Evolutionary conservation across 2,329 filamentous ascomycete genomes (phyloP).

Genomic region (Fusarium sp.): DNA sequence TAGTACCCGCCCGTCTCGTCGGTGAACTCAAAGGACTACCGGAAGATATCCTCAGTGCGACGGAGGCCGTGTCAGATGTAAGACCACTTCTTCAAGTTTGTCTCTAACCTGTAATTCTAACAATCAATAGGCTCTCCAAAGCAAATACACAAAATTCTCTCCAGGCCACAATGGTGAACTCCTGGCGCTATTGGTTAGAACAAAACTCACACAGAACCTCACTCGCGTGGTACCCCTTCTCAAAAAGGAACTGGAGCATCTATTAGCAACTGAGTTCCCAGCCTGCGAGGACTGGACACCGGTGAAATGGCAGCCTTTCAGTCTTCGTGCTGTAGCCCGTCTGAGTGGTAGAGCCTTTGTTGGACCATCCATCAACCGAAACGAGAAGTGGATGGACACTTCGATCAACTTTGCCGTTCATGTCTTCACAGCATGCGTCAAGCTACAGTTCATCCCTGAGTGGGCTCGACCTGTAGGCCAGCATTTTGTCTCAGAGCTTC

Average conservation of each 20-base stretch:
- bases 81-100: background rate
- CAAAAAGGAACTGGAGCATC: constrained; percentile 58
- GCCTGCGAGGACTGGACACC: constrained; percentile 65
- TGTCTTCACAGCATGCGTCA: constrained; percentile 58
- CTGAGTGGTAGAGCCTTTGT: constrained; percentile 65
- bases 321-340: constrained; percentile 62
- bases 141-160: constrained; percentile 62
- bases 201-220: constrained; percentile 60
- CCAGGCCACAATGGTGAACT: constrained; percentile 59
- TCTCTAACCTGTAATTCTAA: background rate
- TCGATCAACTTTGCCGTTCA: constrained; percentile 62
- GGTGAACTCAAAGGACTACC: constrained; percentile 60
- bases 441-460: constrained; percentile 63
- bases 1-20: constrained; percentile 58
- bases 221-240: constrained; percentile 58
- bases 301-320: constrained; percentile 62
- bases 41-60: constrained; percentile 60
- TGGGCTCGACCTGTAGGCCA: constrained; percentile 61
- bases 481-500: constrained; percentile 58
- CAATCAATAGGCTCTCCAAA: constrained; percentile 56
- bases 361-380: constrained; percentile 60
- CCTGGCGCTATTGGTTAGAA: constrained; percentile 56
- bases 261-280: constrained; percentile 60
- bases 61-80: constrained; percentile 60
- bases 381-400: constrained; percentile 64